phyloP scores from a whole-genome alignment of 371 early-diverging fungal species.

The Lichtheimia ramosa region DNA sequence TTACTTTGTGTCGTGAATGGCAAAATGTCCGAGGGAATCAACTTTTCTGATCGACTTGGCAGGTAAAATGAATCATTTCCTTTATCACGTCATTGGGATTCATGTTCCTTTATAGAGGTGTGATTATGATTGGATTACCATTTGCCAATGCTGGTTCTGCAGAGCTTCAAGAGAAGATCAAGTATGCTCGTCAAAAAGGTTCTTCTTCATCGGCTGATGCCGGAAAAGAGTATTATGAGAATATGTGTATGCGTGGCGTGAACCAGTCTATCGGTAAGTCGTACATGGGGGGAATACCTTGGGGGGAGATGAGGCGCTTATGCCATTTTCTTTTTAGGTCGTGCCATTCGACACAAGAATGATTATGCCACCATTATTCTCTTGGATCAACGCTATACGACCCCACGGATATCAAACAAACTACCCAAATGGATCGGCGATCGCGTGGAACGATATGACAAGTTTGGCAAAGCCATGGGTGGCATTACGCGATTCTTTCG shows the following conservation, averaged over 20 bases:
- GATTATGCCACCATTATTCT: slow-evolving; percentile 83
- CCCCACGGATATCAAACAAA: slow-evolving; percentile 51
- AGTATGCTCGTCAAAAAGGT: slow-evolving; percentile 48
- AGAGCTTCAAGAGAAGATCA: slow-evolving; percentile 80
- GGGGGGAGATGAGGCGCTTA: neutral
- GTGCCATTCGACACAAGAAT: slow-evolving; percentile 87
- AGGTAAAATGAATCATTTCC: slow-evolving; percentile 34
- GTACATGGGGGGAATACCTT: neutral
- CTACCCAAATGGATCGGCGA: slow-evolving; percentile 69
- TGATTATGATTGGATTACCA: slow-evolving; percentile 91
- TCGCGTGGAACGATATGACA: slow-evolving; percentile 48
- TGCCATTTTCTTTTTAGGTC: slow-evolving; percentile 42
- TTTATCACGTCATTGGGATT: neutral
- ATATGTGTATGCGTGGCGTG: slow-evolving; percentile 93
- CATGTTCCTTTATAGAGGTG: slow-evolving; percentile 46
- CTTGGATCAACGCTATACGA: slow-evolving; percentile 68
- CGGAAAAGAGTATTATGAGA: slow-evolving; percentile 82
- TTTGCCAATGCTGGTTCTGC: slow-evolving; percentile 74
- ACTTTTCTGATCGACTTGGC: slow-evolving; percentile 88
- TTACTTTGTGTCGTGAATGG: slow-evolving; percentile 97
- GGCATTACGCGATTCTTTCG: slow-evolving; percentile 53
- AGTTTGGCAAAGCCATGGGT: slow-evolving; percentile 53
- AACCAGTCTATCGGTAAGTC: slow-evolving; percentile 93
- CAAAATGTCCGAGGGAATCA: slow-evolving; percentile 97
- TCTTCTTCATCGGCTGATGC: slow-evolving; percentile 21